Percentiles rank a stretch among this genome's conserved stretches.
Evolutionary conservation across 176 grass and related monocot genomes (phyloP).

Genomic region (Olyra latifolia): DNA sequence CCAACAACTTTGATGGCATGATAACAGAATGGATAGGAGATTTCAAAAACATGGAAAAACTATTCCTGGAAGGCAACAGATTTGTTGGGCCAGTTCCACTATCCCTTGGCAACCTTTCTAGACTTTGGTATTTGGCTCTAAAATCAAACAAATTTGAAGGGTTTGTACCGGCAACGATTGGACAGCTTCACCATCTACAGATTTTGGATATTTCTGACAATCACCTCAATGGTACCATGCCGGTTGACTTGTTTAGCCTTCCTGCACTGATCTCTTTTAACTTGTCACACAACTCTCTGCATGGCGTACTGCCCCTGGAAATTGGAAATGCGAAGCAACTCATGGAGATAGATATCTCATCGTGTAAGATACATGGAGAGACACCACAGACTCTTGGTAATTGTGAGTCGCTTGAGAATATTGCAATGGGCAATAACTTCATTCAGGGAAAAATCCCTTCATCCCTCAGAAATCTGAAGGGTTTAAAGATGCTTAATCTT

Average conservation of each 20-base stretch:
- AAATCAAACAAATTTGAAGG: conserved; percentile 12
- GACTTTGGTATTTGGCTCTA: not conserved
- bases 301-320: conserved; percentile 8
- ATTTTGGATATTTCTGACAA: conserved; percentile 21
- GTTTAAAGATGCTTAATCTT: conserved; percentile 13
- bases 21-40: conserved; percentile 14
- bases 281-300: conserved; percentile 16
- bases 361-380: conserved; percentile 11
- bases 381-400: not conserved
- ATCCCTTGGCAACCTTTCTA: conserved; percentile 1
- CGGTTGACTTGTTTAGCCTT: not conserved
- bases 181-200: conserved; percentile 19
- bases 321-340: conserved; percentile 25
- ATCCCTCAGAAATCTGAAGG: conserved; percentile 14
- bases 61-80: conserved; percentile 1
- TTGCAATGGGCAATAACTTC: conserved; percentile 7
- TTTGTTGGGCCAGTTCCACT: conserved; percentile 20
- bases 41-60: conserved; percentile 7
- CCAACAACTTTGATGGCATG: conserved; percentile 22
- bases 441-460: conserved; percentile 8
- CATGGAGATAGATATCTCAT: conserved; percentile 4
- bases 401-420: conserved; percentile 8
- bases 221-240: conserved; percentile 11
- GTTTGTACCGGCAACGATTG: not conserved
- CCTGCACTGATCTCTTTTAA: conserved; percentile 4